A percentile compares a stretch with the other conserved stretches of the same genome.
Evolutionary conservation across 2,329 filamentous ascomycete species (phyloP).

Genomic region (Colletotrichum liriopes): DNA sequence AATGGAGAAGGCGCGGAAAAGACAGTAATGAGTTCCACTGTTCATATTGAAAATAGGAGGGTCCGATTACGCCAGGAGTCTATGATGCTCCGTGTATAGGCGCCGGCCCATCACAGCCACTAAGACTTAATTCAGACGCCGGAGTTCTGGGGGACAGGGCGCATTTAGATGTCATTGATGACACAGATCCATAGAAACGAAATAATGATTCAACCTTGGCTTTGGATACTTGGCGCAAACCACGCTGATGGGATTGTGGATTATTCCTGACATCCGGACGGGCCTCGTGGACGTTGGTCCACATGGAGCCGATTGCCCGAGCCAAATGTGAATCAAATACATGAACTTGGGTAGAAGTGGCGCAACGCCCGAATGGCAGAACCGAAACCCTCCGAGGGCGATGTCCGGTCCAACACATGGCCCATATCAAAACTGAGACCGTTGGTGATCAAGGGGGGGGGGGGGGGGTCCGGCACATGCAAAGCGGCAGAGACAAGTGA

Average conservation of each 20-base stretch:
- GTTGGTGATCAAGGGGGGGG: slow-evolving; percentile 20
- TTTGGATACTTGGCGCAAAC: not conserved
- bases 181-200: slow-evolving; percentile 20
- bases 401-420: not conserved
- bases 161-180: not conserved
- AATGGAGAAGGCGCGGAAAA: not conserved
- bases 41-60: slow-evolving; percentile 12
- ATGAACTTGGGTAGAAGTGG: not conserved
- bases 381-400: not conserved
- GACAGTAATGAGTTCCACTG: slow-evolving; percentile 4
- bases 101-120: not conserved
- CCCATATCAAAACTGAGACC: not conserved
- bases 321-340: not conserved
- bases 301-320: not conserved
- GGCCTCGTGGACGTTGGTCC: not conserved
- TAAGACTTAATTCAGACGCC: not conserved
- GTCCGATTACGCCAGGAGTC: not conserved
- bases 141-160: not conserved
- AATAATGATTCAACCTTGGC: slow-evolving; percentile 6
- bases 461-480: not conserved
- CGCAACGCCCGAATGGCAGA: not conserved
- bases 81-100: slow-evolving; percentile 1
- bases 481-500: slow-evolving; percentile 10
- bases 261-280: not conserved
- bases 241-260: not conserved